A percentile compares a stretch with the other conserved stretches of the same genome.
phyloP scores from a whole-genome alignment of 2,329 filamentous ascomycete genomes.

The Dactylellina drechsleri region DNA sequence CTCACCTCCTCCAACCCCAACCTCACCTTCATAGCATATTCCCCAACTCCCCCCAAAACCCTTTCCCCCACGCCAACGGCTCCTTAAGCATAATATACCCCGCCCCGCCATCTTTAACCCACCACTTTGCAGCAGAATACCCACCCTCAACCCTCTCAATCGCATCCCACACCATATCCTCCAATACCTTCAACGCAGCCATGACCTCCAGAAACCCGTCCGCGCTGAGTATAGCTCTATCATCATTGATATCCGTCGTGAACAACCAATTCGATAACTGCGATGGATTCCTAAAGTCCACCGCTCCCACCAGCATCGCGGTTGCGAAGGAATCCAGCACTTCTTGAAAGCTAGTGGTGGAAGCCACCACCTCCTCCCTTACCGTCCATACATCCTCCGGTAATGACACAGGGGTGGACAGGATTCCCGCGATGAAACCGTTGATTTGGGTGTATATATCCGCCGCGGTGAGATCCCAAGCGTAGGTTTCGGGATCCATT shows the following conservation, averaged over 20 bases:
- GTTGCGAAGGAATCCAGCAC: slow-evolving; percentile 1
- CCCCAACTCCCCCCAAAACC: slow-evolving; percentile 20
- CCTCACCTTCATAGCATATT: slow-evolving; percentile 2
- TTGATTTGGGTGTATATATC: slow-evolving; percentile 23
- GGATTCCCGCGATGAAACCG: background rate
- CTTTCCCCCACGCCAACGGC: slow-evolving; percentile 23
- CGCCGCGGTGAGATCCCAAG: slow-evolving; percentile 15
- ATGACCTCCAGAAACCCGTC: slow-evolving; percentile 17
- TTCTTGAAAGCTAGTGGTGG: background rate
- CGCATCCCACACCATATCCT: slow-evolving; percentile 11
- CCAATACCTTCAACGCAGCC: slow-evolving; percentile 3
- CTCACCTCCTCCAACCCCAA: slow-evolving; percentile 1
- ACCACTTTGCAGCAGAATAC: slow-evolving; percentile 13
- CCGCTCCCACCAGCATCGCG: slow-evolving; percentile 10
- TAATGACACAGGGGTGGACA: background rate
- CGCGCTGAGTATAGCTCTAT: background rate
- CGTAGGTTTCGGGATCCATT: background rate
- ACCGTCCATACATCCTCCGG: slow-evolving; percentile 26
- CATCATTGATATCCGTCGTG: slow-evolving; percentile 4
- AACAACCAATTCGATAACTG: slow-evolving; percentile 32
- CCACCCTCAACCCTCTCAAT: slow-evolving; percentile 4
- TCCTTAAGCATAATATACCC: slow-evolving; percentile 17
- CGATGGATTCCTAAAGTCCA: slow-evolving; percentile 4
- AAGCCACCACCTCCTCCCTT: background rate
- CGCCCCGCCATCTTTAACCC: background rate